Conservation (phyloP, 2,329 filamentous ascomycete species). For the Cytospora mali region DNA sequence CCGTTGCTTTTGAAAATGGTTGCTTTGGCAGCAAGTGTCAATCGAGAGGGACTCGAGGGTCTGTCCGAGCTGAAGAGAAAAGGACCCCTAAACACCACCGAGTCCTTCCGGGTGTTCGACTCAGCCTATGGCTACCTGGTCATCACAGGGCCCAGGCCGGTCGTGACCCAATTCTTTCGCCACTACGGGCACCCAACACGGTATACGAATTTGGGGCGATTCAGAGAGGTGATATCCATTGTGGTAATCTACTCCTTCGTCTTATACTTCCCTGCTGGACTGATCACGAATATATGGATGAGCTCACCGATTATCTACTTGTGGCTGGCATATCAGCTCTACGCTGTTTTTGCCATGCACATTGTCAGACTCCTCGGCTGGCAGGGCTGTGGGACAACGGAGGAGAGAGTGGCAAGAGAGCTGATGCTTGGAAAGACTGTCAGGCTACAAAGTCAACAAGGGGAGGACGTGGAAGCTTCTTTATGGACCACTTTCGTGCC, state of each 20-base stretch:
- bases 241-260: background rate
- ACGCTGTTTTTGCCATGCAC: background rate
- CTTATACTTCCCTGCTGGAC: background rate
- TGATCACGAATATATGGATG: background rate
- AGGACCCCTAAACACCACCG: background rate
- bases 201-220: background rate
- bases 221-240: background rate
- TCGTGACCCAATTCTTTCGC: constrained; percentile 2
- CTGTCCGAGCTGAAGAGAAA: background rate
- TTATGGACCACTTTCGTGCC: background rate
- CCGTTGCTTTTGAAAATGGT: background rate
- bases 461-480: background rate
- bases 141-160: background rate
- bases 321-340: constrained; percentile 4
- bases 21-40: background rate
- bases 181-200: constrained; percentile 1
- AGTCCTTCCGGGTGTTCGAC: background rate
- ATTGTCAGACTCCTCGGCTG: background rate
- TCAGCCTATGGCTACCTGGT: background rate
- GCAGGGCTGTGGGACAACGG: background rate
- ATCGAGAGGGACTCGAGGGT: background rate
- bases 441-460: background rate
- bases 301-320: background rate
- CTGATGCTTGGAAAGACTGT: background rate
- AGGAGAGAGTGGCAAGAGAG: background rate